Conservation (phyloP, 208 protist species). For the Crithidia acanthocephali region DNA sequence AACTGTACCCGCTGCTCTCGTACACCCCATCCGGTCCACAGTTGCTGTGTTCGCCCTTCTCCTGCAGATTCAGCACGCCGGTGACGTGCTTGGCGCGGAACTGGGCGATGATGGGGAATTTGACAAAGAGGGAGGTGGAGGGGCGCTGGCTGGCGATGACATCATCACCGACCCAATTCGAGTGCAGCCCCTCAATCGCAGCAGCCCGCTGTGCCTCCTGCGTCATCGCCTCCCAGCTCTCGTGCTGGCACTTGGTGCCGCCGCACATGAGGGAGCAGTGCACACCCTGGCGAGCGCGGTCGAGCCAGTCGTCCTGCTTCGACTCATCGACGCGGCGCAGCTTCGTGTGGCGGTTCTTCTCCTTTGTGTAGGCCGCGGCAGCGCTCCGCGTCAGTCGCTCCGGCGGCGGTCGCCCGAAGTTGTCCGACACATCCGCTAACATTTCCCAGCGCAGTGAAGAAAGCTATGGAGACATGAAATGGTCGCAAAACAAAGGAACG, state of each 20-base stretch:
- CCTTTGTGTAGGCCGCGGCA: conserved; percentile 20
- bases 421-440: conserved; percentile 42
- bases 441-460: conserved; percentile 11
- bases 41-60: conserved; percentile 91
- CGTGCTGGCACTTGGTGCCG: conserved; percentile 79
- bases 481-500: too few species aligned
- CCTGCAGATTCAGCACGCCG: conserved; percentile 90
- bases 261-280: conserved; percentile 88
- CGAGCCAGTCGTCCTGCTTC: conserved; percentile 73
- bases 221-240: conserved; percentile 77
- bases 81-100: conserved; percentile 82
- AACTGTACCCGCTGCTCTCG: conserved; percentile 88
- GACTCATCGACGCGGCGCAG: conserved; percentile 72
- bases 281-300: conserved; percentile 68
- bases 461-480: too few species aligned
- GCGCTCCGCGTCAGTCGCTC: conserved; percentile 38
- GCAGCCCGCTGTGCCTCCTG: conserved; percentile 45
- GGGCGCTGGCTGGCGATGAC: conserved; percentile 90
- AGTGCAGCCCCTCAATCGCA: conserved; percentile 89
- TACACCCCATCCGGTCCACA: conserved; percentile 91
- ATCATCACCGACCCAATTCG: conserved; percentile 85
- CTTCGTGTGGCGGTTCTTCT: conserved; percentile 41
- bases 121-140: conserved; percentile 85
- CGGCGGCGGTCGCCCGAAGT: conserved; percentile 37
- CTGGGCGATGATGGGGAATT: conserved; percentile 85